Percentiles rank a stretch among this genome's conserved stretches.
phyloP scores from a whole-genome alignment of 2,329 filamentous ascomycete genomes.

The Microcyclosporella mali region DNA sequence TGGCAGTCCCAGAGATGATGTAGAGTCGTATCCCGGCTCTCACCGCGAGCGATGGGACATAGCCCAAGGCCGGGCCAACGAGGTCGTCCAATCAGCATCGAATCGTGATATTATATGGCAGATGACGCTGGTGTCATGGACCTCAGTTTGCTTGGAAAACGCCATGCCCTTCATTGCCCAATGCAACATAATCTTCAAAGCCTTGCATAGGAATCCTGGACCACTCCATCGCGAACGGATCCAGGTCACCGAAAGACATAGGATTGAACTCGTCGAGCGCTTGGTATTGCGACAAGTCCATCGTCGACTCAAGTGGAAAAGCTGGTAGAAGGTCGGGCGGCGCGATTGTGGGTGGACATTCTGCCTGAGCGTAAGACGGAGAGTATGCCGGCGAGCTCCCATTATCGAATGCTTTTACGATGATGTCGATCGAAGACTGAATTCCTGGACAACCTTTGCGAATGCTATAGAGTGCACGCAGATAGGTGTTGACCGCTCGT shows the following conservation, averaged over 20 bases:
- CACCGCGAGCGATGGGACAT: too few relatives aligned
- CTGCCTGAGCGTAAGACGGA: background rate
- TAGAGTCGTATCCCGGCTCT: too few relatives aligned
- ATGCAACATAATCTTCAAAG: too few relatives aligned
- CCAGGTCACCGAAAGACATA: conserved; percentile 6
- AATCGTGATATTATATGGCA: too few relatives aligned
- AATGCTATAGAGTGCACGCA: conserved; percentile 24
- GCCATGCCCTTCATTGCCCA: too few relatives aligned
- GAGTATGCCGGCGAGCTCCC: background rate
- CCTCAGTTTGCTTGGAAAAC: too few relatives aligned
- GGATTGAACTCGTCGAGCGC: background rate
- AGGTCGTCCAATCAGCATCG: too few relatives aligned
- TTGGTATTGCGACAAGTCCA: background rate
- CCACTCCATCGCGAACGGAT: conserved; percentile 7
- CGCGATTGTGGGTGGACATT: background rate
- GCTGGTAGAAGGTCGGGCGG: conserved; percentile 3
- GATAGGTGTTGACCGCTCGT: conserved; percentile 24
- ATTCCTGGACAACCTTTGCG: conserved; percentile 26
- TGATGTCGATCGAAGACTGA: conserved; percentile 30
- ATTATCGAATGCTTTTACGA: conserved; percentile 13
- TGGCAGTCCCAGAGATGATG: too few relatives aligned
- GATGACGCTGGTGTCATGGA: too few relatives aligned
- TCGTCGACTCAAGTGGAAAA: conserved; percentile 4
- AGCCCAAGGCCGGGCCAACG: too few relatives aligned
- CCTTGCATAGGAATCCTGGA: too few relatives aligned